phyloP scores from a whole-genome alignment of 2,329 filamentous ascomycete genomes.

The Thelonectria rubi region DNA sequence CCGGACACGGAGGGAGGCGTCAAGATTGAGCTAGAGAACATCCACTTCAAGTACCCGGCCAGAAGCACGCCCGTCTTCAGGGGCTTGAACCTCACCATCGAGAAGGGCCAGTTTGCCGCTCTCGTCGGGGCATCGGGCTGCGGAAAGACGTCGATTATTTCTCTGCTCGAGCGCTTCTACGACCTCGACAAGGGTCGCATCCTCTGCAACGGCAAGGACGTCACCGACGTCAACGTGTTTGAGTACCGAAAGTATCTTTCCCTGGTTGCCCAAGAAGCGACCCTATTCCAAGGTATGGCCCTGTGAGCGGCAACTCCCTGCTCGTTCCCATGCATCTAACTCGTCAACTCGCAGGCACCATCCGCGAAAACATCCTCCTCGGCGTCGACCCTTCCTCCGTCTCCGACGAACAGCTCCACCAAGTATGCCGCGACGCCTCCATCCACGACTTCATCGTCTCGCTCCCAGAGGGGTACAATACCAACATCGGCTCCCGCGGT shows the following conservation, averaged over 20 bases:
- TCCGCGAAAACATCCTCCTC: conserved; percentile 75
- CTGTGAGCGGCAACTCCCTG: neutral
- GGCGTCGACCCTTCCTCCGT: conserved; percentile 66
- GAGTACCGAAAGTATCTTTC: conserved; percentile 72
- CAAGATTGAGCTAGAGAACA: conserved; percentile 63
- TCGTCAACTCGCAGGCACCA: conserved; percentile 53
- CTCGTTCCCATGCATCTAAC: neutral
- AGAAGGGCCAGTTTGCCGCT: conserved; percentile 75
- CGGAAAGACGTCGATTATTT: conserved; percentile 77
- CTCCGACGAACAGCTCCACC: conserved; percentile 60
- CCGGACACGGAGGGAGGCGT: conserved; percentile 59
- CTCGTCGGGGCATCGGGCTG: conserved; percentile 76
- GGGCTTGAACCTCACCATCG: conserved; percentile 69
- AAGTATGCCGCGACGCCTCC: conserved; percentile 68
- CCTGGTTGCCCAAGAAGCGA: conserved; percentile 79
- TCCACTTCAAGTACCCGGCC: conserved; percentile 70
- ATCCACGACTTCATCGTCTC: conserved; percentile 76
- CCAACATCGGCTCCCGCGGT: conserved; percentile 72
- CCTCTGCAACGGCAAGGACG: conserved; percentile 68
- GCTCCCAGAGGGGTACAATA: conserved; percentile 74
- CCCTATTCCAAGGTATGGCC: conserved; percentile 70
- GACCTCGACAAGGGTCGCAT: conserved; percentile 71
- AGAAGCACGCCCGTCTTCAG: conserved; percentile 66
- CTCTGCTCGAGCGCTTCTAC: conserved; percentile 74
- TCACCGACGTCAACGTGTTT: conserved; percentile 66